Evolutionary conservation across 1,284 basidiomycete species (phyloP), one percentile per base, ranked within the genome.

Genomic region (Irpex sp.): DNA sequence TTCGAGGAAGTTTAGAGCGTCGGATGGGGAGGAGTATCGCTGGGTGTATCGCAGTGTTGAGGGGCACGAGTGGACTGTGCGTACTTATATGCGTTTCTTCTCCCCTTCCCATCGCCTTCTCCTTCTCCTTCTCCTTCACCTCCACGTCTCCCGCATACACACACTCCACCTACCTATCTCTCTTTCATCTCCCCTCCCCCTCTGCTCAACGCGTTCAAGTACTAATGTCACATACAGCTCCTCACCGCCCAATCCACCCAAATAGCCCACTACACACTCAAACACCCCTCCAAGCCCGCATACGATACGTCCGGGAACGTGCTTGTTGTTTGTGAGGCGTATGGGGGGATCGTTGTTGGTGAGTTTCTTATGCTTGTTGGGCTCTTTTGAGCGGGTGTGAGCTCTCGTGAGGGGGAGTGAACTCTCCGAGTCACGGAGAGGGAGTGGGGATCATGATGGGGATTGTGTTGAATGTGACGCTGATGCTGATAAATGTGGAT

Each of bases 1-100:
- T 57, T 82, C 82, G 49, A 74, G 88, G 57, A 89, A 88, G 73
- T 91, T 91, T 68, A 76, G 74, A 37, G 87, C 79, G 19, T 85
- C 84, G 44, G 87, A 90, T 70, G 87, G 86, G 26, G 78, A 79
- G 26, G 86, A 89, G 68, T 90, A 90, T 67, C 80, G 79, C 69
- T 91, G 89, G 89, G 79, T 81, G 51, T 76, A 83, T 72, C 78
- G 78, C 51, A 78, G 76, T 57, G 72, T 81, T 49, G 75, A 79
- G 26, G 84, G 81, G 19, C 85, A 88, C 61, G 86, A 90, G 74
- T 91, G 88, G 88, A 80, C 86, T 69, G 88, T 91, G 70, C 69
- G 86, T 80, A 26, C 21, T 60, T 62, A 26, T 36, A 26, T 26
- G 21, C 54, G 5, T 36, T 17, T 59, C 26, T 31, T 17, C 52